phyloP scores from a whole-genome alignment of 2,329 filamentous ascomycete genomes.

The Pyrenophora graminea region DNA sequence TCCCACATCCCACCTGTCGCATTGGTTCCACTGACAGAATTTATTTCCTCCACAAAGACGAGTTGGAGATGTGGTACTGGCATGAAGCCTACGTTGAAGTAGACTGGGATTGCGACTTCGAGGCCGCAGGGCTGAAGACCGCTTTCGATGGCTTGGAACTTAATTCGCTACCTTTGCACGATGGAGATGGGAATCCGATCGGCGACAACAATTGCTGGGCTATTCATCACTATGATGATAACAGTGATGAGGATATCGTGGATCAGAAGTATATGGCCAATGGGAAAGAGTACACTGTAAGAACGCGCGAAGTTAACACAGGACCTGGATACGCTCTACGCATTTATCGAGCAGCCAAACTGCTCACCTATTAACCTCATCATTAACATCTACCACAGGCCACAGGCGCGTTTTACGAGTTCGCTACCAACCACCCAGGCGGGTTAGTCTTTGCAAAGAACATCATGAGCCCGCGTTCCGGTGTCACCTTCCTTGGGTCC shows the following conservation, averaged over 20 bases:
- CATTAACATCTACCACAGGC: conserved; percentile 7
- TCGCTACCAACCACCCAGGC: conserved; percentile 18
- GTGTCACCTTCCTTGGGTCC: neutral
- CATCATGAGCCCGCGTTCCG: conserved; percentile 12
- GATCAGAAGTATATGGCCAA: conserved; percentile 22
- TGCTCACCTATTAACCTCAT: neutral
- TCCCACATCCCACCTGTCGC: too few species aligned
- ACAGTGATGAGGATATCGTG: neutral
- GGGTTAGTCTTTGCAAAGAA: conserved; percentile 18
- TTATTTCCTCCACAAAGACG: neutral
- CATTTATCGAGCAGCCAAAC: too few species aligned
- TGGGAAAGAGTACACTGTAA: conserved; percentile 18
- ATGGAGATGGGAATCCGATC: conserved; percentile 3
- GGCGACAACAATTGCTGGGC: conserved; percentile 15
- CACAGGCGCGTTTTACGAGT: conserved; percentile 21
- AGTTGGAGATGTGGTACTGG: conserved; percentile 22
- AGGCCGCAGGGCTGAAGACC: conserved; percentile 3
- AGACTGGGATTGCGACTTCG: conserved; percentile 10
- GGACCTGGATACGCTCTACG: neutral
- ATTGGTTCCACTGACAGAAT: neutral
- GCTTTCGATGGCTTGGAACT: conserved; percentile 15
- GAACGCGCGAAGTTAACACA: neutral
- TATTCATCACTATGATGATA: conserved; percentile 16
- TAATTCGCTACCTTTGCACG: conserved; percentile 5
- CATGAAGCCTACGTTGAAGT: neutral